Conservation (phyloP, 208 protist genomes). For the Acanthamoeba castellanii region DNA sequence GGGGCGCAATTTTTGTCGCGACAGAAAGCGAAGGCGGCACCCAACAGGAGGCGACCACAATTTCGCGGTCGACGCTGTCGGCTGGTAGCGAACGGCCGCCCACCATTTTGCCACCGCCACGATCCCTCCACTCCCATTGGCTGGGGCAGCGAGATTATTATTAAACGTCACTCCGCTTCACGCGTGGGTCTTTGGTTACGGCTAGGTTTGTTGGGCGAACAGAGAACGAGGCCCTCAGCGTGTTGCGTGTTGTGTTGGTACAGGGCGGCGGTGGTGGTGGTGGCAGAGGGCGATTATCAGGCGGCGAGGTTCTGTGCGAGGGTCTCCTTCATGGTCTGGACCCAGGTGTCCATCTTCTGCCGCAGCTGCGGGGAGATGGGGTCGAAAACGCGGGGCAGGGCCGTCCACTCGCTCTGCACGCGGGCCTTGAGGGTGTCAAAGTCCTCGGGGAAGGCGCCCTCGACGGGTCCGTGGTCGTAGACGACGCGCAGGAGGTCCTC, state of each 20-base stretch:
- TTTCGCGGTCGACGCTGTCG: no score
- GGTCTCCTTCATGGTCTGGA: background rate
- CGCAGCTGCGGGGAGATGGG: conserved; percentile 53
- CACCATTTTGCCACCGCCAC: no score
- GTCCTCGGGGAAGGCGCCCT: conserved; percentile 61
- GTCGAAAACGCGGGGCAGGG: background rate
- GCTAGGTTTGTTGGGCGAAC: no score
- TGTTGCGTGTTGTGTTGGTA: no score
- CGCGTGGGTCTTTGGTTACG: no score
- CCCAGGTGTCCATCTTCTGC: conserved; percentile 47
- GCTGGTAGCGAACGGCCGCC: no score
- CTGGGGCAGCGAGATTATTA: no score
- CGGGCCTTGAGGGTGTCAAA: conserved; percentile 71
- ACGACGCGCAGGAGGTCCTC: conserved; percentile 74
- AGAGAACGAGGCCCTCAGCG: no score
- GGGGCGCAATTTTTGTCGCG: background rate
- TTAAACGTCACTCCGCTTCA: no score
- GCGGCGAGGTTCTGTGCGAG: background rate
- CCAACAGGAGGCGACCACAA: background rate
- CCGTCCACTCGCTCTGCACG: conserved; percentile 68
- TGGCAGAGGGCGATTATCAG: background rate
- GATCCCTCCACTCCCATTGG: no score
- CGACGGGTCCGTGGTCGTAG: conserved; percentile 72
- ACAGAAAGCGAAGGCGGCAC: background rate
- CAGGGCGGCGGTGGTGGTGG: no score